Conservation (phyloP, 352 stramenopile genomes). For the Globisporangium heterothallicum region DNA sequence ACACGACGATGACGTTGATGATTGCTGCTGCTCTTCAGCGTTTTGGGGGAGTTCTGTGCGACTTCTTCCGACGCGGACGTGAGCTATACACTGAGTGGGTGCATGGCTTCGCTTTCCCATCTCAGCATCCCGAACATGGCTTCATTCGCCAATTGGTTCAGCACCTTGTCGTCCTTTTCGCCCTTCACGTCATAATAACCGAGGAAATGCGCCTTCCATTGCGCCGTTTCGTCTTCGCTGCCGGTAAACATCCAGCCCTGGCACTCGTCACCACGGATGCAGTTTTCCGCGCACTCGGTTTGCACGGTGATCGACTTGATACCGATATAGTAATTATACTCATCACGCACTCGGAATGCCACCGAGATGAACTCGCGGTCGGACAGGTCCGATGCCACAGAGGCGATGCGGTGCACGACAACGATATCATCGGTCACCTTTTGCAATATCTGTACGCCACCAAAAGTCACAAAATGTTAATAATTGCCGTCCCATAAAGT, state of each 20-base stretch:
- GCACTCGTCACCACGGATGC: slow-evolving; percentile 75
- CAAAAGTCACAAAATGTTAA: too few species aligned
- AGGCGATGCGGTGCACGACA: slow-evolving; percentile 71
- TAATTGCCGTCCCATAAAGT: too few species aligned
- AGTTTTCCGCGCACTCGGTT: slow-evolving; percentile 69
- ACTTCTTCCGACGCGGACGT: background rate
- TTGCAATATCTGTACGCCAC: slow-evolving; percentile 46
- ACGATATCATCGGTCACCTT: slow-evolving; percentile 84
- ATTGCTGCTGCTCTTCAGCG: too few species aligned
- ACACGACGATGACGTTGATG: background rate
- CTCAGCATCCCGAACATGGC: slow-evolving; percentile 83
- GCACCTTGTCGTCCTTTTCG: slow-evolving; percentile 78
- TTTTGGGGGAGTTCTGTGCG: too few species aligned
- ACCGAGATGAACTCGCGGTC: slow-evolving; percentile 80
- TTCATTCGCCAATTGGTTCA: slow-evolving; percentile 79
- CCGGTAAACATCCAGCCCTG: slow-evolving; percentile 84
- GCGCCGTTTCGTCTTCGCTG: slow-evolving; percentile 50
- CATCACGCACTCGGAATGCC: slow-evolving; percentile 65
- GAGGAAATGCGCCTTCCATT: slow-evolving; percentile 75
- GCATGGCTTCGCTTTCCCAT: slow-evolving; percentile 84
- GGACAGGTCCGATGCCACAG: slow-evolving; percentile 62
- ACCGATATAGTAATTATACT: slow-evolving; percentile 74
- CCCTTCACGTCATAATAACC: slow-evolving; percentile 83
- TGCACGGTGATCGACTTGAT: slow-evolving; percentile 72
- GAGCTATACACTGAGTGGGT: slow-evolving; percentile 72